Conservation (phyloP, 1,139 yeast genomes). For the Hansenula lynferdii region DNA sequence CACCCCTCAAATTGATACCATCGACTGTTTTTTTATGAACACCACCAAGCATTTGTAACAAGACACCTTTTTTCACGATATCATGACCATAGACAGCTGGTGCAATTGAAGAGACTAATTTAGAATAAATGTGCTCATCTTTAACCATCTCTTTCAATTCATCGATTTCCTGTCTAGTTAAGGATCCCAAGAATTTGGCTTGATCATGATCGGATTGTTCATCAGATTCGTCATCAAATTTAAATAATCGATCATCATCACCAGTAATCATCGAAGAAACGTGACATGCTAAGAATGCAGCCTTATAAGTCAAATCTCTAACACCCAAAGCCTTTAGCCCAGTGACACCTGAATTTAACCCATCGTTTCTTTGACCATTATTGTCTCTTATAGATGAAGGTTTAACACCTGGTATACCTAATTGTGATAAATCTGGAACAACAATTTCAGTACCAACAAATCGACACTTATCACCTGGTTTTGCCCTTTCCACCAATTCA, state of each 20-base stretch:
- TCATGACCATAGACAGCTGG: conserved; percentile 99
- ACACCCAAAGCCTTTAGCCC: conserved; percentile 86
- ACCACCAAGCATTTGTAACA: conserved; percentile 89
- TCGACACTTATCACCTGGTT: conserved; percentile 95
- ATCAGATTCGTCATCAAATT: conserved; percentile 34
- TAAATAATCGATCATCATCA: conserved; percentile 36
- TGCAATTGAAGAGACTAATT: conserved; percentile 84
- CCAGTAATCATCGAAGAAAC: conserved; percentile 51
- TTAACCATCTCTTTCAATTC: conserved; percentile 90
- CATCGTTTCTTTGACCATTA: conserved; percentile 58
- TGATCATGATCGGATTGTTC: conserved; percentile 56
- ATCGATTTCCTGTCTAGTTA: conserved; percentile 77
- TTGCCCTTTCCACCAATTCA: conserved; percentile 92
- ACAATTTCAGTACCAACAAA: conserved; percentile 97
- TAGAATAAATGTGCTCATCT: conserved; percentile 80
- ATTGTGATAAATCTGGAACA: conserved; percentile 90
- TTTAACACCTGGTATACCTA: conserved; percentile 95
- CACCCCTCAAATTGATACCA: conserved; percentile 95
- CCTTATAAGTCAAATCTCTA: conserved; percentile 86
- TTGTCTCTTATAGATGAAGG: conserved; percentile 78
- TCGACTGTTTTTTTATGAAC: conserved; percentile 93
- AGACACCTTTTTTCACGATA: conserved; percentile 84
- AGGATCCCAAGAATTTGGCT: conserved; percentile 71
- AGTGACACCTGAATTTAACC: conserved; percentile 76
- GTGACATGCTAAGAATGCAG: conserved; percentile 91